Evolutionary conservation across 768 basidiomycete species (phyloP), one percentile per base, ranked within the genome.

Genomic region (Podaxis sp.): DNA sequence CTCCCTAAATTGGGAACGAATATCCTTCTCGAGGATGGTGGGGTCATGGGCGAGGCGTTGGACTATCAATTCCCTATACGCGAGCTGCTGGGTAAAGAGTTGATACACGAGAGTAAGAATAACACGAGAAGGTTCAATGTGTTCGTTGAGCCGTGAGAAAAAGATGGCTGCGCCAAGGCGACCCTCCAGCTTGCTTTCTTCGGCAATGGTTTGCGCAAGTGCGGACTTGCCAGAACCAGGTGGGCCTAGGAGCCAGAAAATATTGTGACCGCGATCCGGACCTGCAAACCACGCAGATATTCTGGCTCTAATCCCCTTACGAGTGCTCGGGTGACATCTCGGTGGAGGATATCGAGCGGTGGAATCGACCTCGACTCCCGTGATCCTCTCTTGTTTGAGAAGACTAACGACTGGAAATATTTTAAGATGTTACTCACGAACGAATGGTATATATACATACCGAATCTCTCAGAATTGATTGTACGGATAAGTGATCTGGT

Each of bases 191-290:
- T 26, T 46, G 24, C 15, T 22, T 4, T n/a, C 36, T 33, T 61
- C 52, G 11, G 60, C 36, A 54, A 53, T 28, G 13, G 36, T 61
- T 49, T 61, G 60, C 10, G 52, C 50, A 44, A 61, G 26, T 4
- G 60, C 52, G n/a, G 60, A 61, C 26, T 61, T 61, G 11, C 60
- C 52, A 3, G 28, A 26, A 7, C 60, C 60, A 11, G 52, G 51
- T 15, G 60, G 37, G 17, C 60, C 60, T 6, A 22, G 54, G 26
- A 61, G 51, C 60, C 60, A 61, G 11, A 61, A 26, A 7, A 61
- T 22, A 5, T 20, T 15, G 7, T 13, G 26, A 22, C 24, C 15
- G 6, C 38, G 22, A 2, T 11, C 11, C 12, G 56, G 6, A 26
- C n/a, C 12, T 17, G 2, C 46, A 28, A 33, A 13, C 56, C 56